Conservation (phyloP, 2,329 filamentous ascomycete genomes). For the Talaromyces piceae region DNA sequence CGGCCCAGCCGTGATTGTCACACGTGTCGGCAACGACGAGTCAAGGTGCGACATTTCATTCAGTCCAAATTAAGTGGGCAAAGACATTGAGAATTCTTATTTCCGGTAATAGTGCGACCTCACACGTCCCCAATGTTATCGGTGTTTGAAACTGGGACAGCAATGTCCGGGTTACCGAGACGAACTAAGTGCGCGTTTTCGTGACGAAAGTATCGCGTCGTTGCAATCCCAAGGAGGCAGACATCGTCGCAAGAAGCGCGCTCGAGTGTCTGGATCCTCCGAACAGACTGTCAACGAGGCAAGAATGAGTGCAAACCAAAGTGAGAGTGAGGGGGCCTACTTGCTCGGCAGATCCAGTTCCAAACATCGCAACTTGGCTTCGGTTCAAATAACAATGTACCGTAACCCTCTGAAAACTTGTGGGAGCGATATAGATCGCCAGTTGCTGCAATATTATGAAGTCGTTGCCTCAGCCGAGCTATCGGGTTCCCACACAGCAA, state of each 20-base stretch:
- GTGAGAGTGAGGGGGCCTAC: background rate
- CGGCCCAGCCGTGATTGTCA: constrained; percentile 6
- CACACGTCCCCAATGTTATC: background rate
- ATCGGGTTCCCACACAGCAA: background rate
- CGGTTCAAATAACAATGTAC: background rate
- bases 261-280: background rate
- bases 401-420: background rate
- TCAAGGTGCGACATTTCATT: too few relatives aligned
- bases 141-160: background rate
- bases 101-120: constrained; percentile 1
- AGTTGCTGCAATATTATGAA: background rate
- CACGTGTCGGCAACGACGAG: constrained; percentile 1
- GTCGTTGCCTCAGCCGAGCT: background rate
- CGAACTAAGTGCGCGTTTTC: background rate
- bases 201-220: background rate
- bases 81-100: background rate
- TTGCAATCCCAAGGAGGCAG: background rate
- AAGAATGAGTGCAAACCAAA: background rate
- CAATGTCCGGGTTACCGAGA: constrained; percentile 1
- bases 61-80: background rate
- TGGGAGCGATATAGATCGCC: background rate
- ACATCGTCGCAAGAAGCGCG: background rate
- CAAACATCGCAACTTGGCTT: background rate
- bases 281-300: background rate
- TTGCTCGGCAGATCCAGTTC: background rate